Conservation (phyloP, 169 alveolate species). For the Plasmodium blacklocki region DNA sequence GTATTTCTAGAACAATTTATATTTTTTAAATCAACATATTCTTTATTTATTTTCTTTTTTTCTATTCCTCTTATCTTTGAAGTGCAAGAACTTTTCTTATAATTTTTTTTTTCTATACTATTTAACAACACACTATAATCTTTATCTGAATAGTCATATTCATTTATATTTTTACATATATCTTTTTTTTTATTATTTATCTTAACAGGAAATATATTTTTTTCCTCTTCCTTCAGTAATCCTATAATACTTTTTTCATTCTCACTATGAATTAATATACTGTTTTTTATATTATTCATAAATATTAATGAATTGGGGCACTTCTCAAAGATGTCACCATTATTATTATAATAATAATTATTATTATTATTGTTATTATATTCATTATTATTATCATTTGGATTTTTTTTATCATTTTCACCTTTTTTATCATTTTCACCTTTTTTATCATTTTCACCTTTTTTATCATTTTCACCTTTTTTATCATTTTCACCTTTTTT, state of each 20-base stretch:
- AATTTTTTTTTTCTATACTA: background rate
- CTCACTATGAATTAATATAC: background rate
- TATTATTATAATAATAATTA: background rate
- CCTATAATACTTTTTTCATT: background rate
- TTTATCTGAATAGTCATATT: background rate
- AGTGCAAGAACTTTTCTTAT: background rate
- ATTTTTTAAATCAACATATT: constrained; percentile 48
- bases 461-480: background rate
- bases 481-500: background rate
- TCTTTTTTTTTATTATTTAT: background rate
- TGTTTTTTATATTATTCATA: too few relatives aligned
- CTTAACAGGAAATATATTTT: background rate
- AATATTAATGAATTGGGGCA: background rate
- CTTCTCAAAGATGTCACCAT: background rate
- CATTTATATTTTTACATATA: constrained; percentile 1
- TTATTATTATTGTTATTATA: background rate
- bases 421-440: background rate
- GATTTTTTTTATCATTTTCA: background rate
- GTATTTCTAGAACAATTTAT: constrained; percentile 34
- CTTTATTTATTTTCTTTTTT: background rate
- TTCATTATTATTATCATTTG: too few relatives aligned
- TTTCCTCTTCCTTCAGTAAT: background rate
- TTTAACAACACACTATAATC: background rate
- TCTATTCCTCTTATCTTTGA: background rate
- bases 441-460: background rate